Percentiles rank a stretch among this genome's conserved stretches.
phyloP scores from a whole-genome alignment of 2,329 filamentous ascomycete species.

The Hansfordia pulvinata region DNA sequence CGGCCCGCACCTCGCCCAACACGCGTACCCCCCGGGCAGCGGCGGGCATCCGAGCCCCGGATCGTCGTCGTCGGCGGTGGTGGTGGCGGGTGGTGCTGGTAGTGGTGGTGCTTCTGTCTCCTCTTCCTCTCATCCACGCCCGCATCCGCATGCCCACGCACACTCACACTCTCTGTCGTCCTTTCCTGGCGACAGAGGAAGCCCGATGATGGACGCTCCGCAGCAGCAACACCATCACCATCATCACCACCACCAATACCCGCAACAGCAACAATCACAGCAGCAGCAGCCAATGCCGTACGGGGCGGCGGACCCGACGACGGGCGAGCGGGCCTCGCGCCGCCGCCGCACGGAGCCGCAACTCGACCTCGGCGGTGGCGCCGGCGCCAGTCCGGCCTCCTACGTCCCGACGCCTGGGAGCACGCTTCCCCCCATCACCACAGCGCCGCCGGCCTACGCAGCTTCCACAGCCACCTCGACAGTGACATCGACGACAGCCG shows the following conservation, averaged over 20 bases:
- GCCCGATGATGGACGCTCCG: conserved; percentile 6
- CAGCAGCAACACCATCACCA: conserved; percentile 2
- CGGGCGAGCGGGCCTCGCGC: conserved; percentile 29
- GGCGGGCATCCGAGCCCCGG: conserved; percentile 37
- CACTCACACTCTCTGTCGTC: too few relatives aligned
- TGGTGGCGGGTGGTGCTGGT: conserved; percentile 21
- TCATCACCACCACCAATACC: background rate
- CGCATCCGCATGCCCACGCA: conserved; percentile 10
- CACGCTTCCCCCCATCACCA: conserved; percentile 17
- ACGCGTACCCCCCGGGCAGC: conserved; percentile 36
- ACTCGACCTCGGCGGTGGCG: conserved; percentile 25
- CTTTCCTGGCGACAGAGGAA: conserved; percentile 6
- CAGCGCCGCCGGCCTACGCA: conserved; percentile 23
- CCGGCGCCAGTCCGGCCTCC: conserved; percentile 23
- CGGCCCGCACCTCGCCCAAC: conserved; percentile 43
- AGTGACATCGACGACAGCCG: conserved; percentile 10
- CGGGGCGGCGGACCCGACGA: conserved; percentile 24
- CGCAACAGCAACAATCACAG: conserved; percentile 3
- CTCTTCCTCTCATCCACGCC: conserved; percentile 10
- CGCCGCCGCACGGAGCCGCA: conserved; percentile 33
- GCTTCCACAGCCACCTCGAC: conserved; percentile 6
- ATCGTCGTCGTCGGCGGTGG: conserved; percentile 19
- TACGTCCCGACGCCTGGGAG: conserved; percentile 12
- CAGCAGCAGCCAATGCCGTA: conserved; percentile 14
- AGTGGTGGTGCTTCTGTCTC: too few relatives aligned